Percentiles rank a stretch among this genome's conserved stretches.
These are phyloP conservation scores for Tulasnella sp. DNA, from an alignment of 768 basidiomycete species.

Conservation along the genomic window DNA sequence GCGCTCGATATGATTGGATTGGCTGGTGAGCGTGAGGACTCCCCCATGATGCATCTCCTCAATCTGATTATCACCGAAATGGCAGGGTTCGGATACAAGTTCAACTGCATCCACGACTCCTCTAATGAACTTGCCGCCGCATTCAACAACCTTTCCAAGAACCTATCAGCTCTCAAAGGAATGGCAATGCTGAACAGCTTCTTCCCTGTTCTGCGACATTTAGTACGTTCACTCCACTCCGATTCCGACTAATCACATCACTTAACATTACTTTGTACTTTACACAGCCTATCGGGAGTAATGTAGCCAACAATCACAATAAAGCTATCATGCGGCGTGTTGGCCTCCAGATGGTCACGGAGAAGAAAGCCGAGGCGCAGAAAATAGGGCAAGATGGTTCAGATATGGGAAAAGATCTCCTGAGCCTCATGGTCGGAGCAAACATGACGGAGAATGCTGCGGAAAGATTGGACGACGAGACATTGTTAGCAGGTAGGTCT, in stretches of 20 bases:
- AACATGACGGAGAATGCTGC: constrained; percentile 48
- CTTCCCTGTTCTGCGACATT: not conserved
- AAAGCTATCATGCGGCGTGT: not conserved
- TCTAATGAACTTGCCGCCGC: constrained; percentile 28
- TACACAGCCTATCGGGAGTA: constrained; percentile 1
- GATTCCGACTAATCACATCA: not conserved
- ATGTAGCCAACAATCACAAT: not conserved
- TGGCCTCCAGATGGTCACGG: not conserved
- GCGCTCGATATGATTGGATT: constrained; percentile 24
- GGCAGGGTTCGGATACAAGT: constrained; percentile 28
- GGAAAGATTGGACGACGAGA: constrained; percentile 49
- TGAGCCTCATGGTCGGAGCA: constrained; percentile 33
- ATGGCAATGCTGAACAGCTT: not conserved
- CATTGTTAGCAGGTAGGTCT: constrained; percentile 47
- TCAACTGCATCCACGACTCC: constrained; percentile 26
- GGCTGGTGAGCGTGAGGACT: constrained; percentile 20
- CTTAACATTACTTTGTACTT: too few relatives aligned
- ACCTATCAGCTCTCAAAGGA: not conserved
- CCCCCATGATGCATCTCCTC: too few relatives aligned
- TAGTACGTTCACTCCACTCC: not conserved
- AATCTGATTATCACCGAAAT: not conserved
- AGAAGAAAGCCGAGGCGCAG: not conserved
- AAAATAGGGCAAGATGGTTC: constrained; percentile 12
- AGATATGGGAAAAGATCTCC: not conserved
- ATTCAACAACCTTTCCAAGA: constrained; percentile 23